A percentile compares a stretch with the other conserved stretches of the same genome.
These are phyloP conservation scores for Linanthus parryae DNA, from an alignment of 148 eudicot species.

Conservation along the genomic window DNA sequence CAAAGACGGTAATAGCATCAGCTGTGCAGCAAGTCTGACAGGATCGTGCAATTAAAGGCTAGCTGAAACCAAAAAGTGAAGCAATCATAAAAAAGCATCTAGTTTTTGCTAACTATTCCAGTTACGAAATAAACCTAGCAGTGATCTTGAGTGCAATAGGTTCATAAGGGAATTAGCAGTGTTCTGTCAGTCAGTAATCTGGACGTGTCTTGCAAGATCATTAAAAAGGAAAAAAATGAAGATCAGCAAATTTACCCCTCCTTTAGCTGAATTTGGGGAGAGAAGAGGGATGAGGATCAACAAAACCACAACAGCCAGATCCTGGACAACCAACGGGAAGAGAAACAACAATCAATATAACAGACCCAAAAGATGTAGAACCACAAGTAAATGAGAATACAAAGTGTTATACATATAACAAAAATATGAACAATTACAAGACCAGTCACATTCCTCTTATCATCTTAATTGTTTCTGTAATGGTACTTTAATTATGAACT, in stretches of 20 bases:
- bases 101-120: not conserved
- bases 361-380: not conserved
- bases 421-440: not conserved
- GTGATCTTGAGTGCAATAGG: too few relatives aligned
- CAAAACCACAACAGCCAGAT: conserved; percentile 97
- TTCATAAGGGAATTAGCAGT: too few relatives aligned
- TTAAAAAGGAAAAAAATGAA: not conserved
- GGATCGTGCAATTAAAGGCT: conserved; percentile 1
- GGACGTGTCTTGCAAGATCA: too few relatives aligned
- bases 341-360: conserved; percentile 4
- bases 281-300: conserved; percentile 95
- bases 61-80: conserved; percentile 1
- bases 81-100: not conserved
- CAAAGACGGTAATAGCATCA: conserved; percentile 4
- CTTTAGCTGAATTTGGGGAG: conserved; percentile 98
- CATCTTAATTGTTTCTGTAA: too few relatives aligned
- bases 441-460: too few relatives aligned
- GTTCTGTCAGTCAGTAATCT: too few relatives aligned
- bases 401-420: too few relatives aligned
- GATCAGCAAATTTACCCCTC: conserved; percentile 68
- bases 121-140: not conserved
- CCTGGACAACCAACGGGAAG: conserved; percentile 41
- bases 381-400: too few relatives aligned
- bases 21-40: conserved; percentile 8
- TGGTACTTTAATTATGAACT: too few relatives aligned